These are phyloP conservation scores for Chaetomiaceae sp. DNA, from an alignment of 2,329 filamentous ascomycete genomes.

Conservation along the genomic window DNA sequence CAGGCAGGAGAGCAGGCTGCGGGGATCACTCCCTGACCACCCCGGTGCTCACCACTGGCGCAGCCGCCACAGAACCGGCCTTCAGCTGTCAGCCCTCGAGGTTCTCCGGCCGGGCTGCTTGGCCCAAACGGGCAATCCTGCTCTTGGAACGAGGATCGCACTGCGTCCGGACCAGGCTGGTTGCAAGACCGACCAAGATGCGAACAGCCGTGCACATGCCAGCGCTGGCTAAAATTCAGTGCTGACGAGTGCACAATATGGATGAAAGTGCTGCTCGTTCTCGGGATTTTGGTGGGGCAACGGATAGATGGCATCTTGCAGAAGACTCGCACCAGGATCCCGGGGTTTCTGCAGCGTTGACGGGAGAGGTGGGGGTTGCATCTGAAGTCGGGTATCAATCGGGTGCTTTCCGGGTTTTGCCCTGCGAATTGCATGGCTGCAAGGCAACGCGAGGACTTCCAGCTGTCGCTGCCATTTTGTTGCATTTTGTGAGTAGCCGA, in stretches of 20 bases:
- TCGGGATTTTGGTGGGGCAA: not conserved
- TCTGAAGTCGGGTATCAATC: not conserved
- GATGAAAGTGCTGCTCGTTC: conserved; percentile 21
- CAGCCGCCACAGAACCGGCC: conserved; percentile 11
- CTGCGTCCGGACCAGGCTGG: not conserved
- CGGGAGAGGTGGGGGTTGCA: not conserved
- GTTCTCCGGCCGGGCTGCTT: not conserved
- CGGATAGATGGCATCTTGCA: not conserved
- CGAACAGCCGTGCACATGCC: not conserved
- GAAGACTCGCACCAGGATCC: not conserved
- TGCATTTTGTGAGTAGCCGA: too few relatives aligned
- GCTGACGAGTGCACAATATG: conserved; percentile 26
- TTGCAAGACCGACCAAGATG: not conserved
- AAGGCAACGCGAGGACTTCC: too few relatives aligned
- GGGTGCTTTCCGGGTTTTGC: not conserved
- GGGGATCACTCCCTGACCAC: conserved; percentile 12
- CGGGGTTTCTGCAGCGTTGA: not conserved
- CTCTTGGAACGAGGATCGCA: not conserved
- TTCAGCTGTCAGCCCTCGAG: not conserved
- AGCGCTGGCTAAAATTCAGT: conserved; percentile 17
- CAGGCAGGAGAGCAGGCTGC: conserved; percentile 10
- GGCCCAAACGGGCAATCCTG: conserved; percentile 7
- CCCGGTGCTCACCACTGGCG: conserved; percentile 1
- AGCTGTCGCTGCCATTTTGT: too few relatives aligned
- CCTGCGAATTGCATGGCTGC: too few relatives aligned